These are phyloP conservation scores for Crepidotus variabilis DNA, from an alignment of 768 basidiomycete species.

Conservation along the genomic window DNA sequence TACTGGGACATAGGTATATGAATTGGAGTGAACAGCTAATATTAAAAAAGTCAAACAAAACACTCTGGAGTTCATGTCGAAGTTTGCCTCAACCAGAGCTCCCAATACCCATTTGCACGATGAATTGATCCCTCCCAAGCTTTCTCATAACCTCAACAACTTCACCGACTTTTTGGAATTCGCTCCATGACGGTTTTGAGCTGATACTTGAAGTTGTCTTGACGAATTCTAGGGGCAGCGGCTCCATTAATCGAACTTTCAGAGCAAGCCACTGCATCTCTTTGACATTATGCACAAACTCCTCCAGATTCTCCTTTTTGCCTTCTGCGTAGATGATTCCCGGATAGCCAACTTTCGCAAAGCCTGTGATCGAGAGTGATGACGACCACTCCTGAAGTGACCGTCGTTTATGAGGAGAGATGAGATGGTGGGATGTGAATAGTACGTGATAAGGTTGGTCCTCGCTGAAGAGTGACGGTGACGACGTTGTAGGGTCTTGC, in stretches of 20 bases:
- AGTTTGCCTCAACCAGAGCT: conserved; percentile 19
- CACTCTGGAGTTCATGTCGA: too few species aligned
- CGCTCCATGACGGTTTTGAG: conserved; percentile 38
- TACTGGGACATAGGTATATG: too few species aligned
- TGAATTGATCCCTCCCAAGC: conserved; percentile 49
- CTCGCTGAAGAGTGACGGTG: conserved; percentile 1
- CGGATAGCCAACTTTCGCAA: conserved; percentile 74
- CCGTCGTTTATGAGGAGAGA: conserved; percentile 61
- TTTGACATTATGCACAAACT: conserved; percentile 65
- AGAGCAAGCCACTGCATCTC: conserved; percentile 79
- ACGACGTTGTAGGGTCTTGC: not conserved
- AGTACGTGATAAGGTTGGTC: conserved; percentile 48
- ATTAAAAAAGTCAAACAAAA: too few species aligned
- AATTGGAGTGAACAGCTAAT: too few species aligned
- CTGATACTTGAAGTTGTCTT: not conserved
- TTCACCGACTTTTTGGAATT: conserved; percentile 68
- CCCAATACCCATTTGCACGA: conserved; percentile 68
- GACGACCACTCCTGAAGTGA: conserved; percentile 53
- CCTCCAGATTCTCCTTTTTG: conserved; percentile 43
- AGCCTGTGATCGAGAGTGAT: conserved; percentile 53
- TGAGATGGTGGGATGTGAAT: conserved; percentile 66
- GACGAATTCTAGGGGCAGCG: conserved; percentile 17
- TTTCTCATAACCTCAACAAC: conserved; percentile 64
- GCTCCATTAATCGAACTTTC: conserved; percentile 56
- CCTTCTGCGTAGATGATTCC: conserved; percentile 76